Base-by-base conservation (phyloP, 176 grass and related monocot species). In the Tillandsia leiboldiana region DNA sequence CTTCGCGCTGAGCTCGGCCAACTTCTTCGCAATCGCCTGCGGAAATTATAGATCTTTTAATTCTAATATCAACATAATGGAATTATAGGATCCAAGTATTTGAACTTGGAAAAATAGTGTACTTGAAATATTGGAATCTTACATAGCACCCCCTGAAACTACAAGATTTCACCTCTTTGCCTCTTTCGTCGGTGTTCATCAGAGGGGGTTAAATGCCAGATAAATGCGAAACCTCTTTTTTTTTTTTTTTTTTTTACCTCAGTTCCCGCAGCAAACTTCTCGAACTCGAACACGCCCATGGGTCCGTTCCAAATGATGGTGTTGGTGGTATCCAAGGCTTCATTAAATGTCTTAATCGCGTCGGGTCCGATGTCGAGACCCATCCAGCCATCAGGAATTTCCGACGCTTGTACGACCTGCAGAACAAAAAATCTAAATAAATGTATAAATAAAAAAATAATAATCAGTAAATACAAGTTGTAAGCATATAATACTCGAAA, bases 231-330 rank as follows among this genome's bases (percentile, higher is more conserved):
- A n/a, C n/a, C n/a, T n/a, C 3, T 33, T 33, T 42, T 42, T 42
- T 42, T 7, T 42, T 7, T 6, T 7, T 1, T 0, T 15, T 9
- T 22, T 49, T 11, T 75, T 84, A 84, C 81, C 53, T 84, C 81
- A 14, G 81, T 84, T 79, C 81, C 81, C 12, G 54, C 23, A 33
- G 81, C 75, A 69, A 84, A 84, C 56, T 84, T 84, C 13, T 84
- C 81, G 50, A 79, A 84, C 48, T 84, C 81, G 0, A 84, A 84
- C 50, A 84, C 81, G 29, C 81, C 81, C 81, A 84, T 84, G 8
- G 81, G 81, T 26, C 81, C 81, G 10, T 84, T 84, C 81, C 81
- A 84, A 52, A 84, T 84, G 68, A 84, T 73, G 8, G 81, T 84
- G 64, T 84, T 70, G 23, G 81, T 79, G 67, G 69, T 74, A 29